Conservation (phyloP, 805 yeast genomes). For the Wickerhamomyces queroliae region DNA sequence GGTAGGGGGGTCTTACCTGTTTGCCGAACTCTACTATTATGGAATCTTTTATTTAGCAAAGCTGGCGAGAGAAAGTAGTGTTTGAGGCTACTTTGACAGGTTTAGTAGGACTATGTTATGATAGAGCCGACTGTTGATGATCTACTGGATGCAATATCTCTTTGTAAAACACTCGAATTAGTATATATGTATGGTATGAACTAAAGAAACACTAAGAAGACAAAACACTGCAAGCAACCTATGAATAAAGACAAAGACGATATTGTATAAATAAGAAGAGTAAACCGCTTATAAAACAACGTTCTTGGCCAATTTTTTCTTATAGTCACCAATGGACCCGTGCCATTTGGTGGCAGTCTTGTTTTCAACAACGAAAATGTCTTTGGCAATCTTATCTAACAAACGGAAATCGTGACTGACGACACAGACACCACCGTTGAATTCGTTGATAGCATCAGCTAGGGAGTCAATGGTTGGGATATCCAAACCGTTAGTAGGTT, state of each 20-base stretch:
- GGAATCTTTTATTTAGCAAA: no score
- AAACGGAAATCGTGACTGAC: conserved; percentile 99
- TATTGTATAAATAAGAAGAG: not conserved
- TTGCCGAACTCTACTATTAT: no score
- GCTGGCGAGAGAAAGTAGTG: no score
- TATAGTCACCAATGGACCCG: conserved; percentile 83
- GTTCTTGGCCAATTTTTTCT: conserved; percentile 88
- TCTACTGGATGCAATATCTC: no score
- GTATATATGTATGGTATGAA: no score
- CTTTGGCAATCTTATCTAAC: conserved; percentile 95
- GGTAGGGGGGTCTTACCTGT: no score
- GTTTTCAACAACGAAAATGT: conserved; percentile 93
- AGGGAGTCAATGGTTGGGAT: conserved; percentile 96
- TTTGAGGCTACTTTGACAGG: no score
- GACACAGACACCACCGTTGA: conserved; percentile 97
- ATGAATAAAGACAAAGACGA: not conserved
- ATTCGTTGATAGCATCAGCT: conserved; percentile 91
- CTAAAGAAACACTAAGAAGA: not conserved
- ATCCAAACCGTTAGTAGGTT: conserved; percentile 99
- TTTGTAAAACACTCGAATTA: no score
- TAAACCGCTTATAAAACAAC: conserved; percentile 54
- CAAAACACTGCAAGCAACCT: not conserved
- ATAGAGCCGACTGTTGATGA: no score
- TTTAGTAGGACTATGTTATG: no score
- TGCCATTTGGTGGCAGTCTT: conserved; percentile 97